Conservation (phyloP, 164 flowering plant species). For the Buxus sempervirens region DNA sequence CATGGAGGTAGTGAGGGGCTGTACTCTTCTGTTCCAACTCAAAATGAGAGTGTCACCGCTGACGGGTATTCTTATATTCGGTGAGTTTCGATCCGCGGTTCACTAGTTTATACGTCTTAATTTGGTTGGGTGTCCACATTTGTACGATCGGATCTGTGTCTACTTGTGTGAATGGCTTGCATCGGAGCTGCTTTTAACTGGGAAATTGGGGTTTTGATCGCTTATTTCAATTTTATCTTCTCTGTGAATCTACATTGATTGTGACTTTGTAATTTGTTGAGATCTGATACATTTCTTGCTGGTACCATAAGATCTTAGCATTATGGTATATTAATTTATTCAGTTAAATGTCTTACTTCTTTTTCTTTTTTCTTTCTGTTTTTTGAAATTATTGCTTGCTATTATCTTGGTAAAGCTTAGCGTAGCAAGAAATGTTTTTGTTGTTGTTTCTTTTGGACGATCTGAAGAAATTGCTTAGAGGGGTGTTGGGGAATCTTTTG, state of each 20-base stretch:
- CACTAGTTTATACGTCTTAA: background rate
- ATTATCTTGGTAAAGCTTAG: too few species aligned
- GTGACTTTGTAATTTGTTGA: background rate
- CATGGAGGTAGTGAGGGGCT: slow-evolving; percentile 98
- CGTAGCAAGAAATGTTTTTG: too few species aligned
- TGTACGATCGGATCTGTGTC: background rate
- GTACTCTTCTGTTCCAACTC: slow-evolving; percentile 46
- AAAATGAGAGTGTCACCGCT: slow-evolving; percentile 16
- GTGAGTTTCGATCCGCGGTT: slow-evolving; percentile 27
- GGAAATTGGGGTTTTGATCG: slow-evolving; percentile 6
- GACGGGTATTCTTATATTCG: slow-evolving; percentile 64
- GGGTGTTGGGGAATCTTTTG: too few species aligned
- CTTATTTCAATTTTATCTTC: background rate
- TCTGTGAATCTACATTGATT: background rate
- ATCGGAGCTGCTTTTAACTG: background rate
- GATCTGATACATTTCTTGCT: background rate
- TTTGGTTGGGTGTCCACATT: background rate
- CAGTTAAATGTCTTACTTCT: background rate
- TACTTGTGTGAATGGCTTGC: background rate
- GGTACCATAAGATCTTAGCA: background rate
- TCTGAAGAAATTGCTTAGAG: too few species aligned
- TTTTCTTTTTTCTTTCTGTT: background rate
- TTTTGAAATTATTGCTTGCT: too few species aligned
- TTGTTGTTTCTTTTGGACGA: background rate
- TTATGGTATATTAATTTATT: background rate